These are phyloP conservation scores for Neofusicoccum sp. DNA, from an alignment of 2,329 filamentous ascomycete species.

Conservation along the genomic window DNA sequence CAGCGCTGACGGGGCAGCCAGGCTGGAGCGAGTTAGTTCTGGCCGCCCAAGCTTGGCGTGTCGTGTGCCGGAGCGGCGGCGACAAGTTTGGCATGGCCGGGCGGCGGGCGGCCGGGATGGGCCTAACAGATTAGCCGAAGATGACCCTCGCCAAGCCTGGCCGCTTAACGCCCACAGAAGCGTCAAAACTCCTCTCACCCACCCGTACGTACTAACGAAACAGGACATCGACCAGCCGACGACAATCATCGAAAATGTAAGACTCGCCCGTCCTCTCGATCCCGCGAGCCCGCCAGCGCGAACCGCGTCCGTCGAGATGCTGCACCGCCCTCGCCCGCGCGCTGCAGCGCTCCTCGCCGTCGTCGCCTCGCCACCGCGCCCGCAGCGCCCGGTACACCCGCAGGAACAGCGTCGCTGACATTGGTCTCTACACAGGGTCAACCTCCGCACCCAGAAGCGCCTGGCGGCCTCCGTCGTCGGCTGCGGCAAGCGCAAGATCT, in stretches of 20 bases:
- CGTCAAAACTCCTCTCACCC: slow-evolving; percentile 18
- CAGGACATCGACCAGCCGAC: slow-evolving; percentile 35
- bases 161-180: slow-evolving; percentile 8
- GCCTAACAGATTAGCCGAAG: not conserved
- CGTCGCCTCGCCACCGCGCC: slow-evolving; percentile 30
- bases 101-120: not conserved
- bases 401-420: slow-evolving; percentile 35
- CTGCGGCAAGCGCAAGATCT: slow-evolving; percentile 99
- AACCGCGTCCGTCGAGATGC: slow-evolving; percentile 9
- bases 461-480: slow-evolving; percentile 97
- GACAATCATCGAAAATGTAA: slow-evolving; percentile 48
- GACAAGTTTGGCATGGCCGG: not conserved
- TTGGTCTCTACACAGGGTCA: slow-evolving; percentile 71
- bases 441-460: slow-evolving; percentile 99
- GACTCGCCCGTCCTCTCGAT: slow-evolving; percentile 30
- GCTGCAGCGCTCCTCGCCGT: slow-evolving; percentile 1
- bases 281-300: slow-evolving; percentile 22
- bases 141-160: not conserved
- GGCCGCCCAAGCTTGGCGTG: not conserved
- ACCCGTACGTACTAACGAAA: slow-evolving; percentile 19
- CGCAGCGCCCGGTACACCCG: slow-evolving; percentile 26
- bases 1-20: too few species aligned
- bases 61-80: not conserved
- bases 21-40: not conserved
- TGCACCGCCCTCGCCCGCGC: not conserved